phyloP scores from a whole-genome alignment of 2,329 filamentous ascomycete genomes.

The Phyllosticta paracitricarpa region DNA sequence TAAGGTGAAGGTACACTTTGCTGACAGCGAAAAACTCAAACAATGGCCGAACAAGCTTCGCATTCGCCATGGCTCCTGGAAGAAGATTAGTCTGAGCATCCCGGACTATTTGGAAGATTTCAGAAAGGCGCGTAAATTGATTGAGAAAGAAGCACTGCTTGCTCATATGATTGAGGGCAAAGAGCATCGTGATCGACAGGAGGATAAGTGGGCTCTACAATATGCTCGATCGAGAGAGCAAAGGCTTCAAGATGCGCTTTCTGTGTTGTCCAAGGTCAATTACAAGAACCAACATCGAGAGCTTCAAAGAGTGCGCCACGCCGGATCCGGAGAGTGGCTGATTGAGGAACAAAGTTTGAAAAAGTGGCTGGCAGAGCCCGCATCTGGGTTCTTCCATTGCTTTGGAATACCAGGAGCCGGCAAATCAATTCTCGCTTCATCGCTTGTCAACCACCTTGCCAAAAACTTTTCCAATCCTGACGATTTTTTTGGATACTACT shows the following conservation, averaged over 20 bases:
- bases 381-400: conserved; percentile 13
- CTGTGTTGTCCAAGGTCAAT: conserved; percentile 10
- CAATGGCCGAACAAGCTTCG: background rate
- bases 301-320: conserved; percentile 7
- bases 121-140: conserved; percentile 7
- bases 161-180: conserved; percentile 17
- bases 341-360: conserved; percentile 2
- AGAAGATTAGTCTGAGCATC: conserved; percentile 13
- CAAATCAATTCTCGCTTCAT: conserved; percentile 15
- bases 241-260: conserved; percentile 11
- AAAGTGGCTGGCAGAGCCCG: conserved; percentile 7
- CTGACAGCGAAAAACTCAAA: conserved; percentile 8
- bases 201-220: conserved; percentile 12
- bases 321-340: conserved; percentile 15
- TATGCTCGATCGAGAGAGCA: conserved; percentile 11
- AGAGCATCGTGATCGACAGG: conserved; percentile 11
- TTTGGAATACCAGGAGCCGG: conserved; percentile 19
- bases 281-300: conserved; percentile 13
- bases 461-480: background rate
- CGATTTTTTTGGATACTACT: conserved; percentile 13
- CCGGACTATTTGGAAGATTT: conserved; percentile 14
- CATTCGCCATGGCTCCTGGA: conserved; percentile 14
- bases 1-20: conserved; percentile 14
- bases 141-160: conserved; percentile 14
- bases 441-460: conserved; percentile 10